Evolutionary conservation across 176 grass and related monocot genomes (phyloP).

Genomic region (Lolium rigidum): DNA sequence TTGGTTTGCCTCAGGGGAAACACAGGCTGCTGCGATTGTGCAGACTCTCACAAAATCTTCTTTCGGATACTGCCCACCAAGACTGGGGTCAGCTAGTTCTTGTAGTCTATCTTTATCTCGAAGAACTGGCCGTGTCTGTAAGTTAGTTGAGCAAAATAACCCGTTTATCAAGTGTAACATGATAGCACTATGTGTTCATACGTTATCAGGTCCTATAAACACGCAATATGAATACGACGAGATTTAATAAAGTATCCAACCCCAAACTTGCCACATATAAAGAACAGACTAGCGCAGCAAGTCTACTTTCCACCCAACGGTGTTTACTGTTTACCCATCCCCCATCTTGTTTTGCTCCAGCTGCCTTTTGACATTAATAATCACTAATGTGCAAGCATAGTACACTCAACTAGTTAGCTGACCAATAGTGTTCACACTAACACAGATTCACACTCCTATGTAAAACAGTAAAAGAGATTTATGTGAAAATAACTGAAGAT

Average conservation of each 20-base stretch:
- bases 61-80: constrained; percentile 74
- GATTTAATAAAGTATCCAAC: neutral
- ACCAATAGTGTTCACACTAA: neutral
- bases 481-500: constrained; percentile 25
- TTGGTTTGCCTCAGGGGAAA: constrained; percentile 89
- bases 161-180: neutral
- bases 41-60: constrained; percentile 96
- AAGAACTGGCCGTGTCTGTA: constrained; percentile 85
- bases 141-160: constrained; percentile 21
- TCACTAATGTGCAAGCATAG: neutral
- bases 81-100: constrained; percentile 79
- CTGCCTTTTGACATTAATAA: constrained; percentile 4
- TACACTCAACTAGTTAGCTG: constrained; percentile 1
- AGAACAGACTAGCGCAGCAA: neutral
- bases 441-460: neutral
- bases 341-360: constrained; percentile 1
- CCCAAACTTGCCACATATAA: neutral
- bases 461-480: constrained; percentile 15
- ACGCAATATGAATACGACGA: neutral
- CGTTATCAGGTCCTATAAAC: neutral
- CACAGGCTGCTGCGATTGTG: constrained; percentile 96
- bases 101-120: constrained; percentile 84
- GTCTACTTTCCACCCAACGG: neutral
- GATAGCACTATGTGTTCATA: neutral
- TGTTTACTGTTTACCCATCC: neutral